Percentiles rank a stretch among this genome's conserved stretches.
phyloP scores from a whole-genome alignment of 2,329 filamentous ascomycete genomes.

The Fusarium mexicanum region DNA sequence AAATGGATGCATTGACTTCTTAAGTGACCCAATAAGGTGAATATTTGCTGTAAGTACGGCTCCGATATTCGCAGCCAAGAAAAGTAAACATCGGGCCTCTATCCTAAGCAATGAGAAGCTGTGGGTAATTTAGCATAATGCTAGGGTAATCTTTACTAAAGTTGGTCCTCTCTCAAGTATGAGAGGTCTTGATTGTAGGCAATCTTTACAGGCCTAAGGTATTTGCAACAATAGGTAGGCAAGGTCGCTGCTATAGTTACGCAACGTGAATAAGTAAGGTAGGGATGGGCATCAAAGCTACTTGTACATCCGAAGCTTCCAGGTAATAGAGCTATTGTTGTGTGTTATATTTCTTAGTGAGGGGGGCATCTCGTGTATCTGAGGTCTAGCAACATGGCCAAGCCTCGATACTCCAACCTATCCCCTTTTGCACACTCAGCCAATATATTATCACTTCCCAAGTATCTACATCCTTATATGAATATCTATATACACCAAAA shows the following conservation, averaged over 20 bases:
- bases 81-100: fast-evolving
- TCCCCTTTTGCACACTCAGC: not conserved
- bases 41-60: not conserved
- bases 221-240: not conserved
- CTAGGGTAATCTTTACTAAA: no score
- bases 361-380: fast-evolving
- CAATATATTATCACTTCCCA: fast-evolving
- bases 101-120: fast-evolving
- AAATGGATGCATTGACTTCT: not conserved
- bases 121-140: fast-evolving
- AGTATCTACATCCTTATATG: fast-evolving
- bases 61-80: not conserved
- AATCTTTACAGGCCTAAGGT: not conserved
- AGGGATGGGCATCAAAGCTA: not conserved
- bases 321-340: fast-evolving
- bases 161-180: fast-evolving
- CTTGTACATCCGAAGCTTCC: fast-evolving
- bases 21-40: not conserved
- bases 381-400: not conserved
- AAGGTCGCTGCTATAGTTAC: not conserved
- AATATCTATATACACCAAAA: not conserved
- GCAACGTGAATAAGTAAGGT: not conserved
- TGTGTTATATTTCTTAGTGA: fast-evolving
- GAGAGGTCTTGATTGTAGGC: not conserved
- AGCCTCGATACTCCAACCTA: no score